phyloP scores from a whole-genome alignment of 495 filamentous ascomycete species.

The Xylona heveae region DNA sequence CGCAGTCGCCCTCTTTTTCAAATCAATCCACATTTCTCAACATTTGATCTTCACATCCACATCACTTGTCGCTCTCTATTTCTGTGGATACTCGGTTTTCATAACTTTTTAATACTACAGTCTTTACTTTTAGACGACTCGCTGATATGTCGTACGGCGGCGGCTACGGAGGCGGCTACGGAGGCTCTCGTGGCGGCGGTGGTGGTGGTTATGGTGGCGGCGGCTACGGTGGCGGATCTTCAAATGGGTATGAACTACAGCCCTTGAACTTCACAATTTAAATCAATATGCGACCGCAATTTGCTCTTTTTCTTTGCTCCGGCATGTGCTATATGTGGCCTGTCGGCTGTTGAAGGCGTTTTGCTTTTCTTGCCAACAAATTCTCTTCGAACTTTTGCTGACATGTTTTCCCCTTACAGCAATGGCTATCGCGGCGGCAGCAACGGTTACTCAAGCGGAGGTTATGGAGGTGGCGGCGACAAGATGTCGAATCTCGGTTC shows the following conservation, averaged over 20 bases:
- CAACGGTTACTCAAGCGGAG: conserved; percentile 19
- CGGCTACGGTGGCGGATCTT: conserved; percentile 12
- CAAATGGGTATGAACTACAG: conserved; percentile 20
- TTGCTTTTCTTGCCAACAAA: neutral
- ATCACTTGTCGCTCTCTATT: neutral
- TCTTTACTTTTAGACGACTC: neutral
- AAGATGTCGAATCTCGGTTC: conserved; percentile 84
- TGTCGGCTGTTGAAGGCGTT: neutral
- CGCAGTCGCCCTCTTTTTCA: too few relatives aligned
- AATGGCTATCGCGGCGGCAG: conserved; percentile 21
- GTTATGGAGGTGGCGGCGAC: conserved; percentile 51
- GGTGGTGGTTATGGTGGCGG: conserved; percentile 20
- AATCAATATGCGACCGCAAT: conserved; percentile 11
- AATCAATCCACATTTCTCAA: neutral
- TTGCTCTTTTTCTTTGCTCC: conserved; percentile 4
- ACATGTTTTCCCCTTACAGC: conserved; percentile 6
- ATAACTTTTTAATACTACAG: neutral
- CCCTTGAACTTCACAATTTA: too few relatives aligned
- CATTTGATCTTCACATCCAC: neutral
- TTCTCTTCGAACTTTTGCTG: conserved; percentile 5
- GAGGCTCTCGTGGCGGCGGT: conserved; percentile 24
- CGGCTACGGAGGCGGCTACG: conserved; percentile 31
- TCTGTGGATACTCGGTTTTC: neutral
- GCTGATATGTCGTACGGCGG: conserved; percentile 51
- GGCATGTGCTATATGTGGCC: neutral